These are phyloP conservation scores for Hymenoscyphus fraxineus DNA, from an alignment of 2,329 filamentous ascomycete genomes.

Conservation along the genomic window DNA sequence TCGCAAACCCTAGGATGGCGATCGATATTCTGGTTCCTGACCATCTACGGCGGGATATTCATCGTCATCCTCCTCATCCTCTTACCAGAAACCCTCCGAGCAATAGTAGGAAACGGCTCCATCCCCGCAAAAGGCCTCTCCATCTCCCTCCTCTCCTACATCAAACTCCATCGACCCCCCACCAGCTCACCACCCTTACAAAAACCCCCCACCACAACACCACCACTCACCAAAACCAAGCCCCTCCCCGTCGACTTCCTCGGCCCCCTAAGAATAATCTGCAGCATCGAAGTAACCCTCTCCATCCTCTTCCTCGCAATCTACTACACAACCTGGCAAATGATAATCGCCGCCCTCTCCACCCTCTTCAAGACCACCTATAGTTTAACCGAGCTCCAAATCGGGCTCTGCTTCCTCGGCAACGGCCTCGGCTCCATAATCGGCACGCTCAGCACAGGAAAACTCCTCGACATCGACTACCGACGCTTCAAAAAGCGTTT, in stretches of 20 bases:
- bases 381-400: constrained; percentile 25
- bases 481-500: constrained; percentile 39
- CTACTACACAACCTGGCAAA: constrained; percentile 31
- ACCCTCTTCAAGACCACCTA: constrained; percentile 28
- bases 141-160: constrained; percentile 6
- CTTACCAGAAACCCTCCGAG: constrained; percentile 42
- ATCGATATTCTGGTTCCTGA: constrained; percentile 38
- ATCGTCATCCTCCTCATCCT: constrained; percentile 39
- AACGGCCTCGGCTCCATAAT: constrained; percentile 46
- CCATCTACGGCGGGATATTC: constrained; percentile 35
- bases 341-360: constrained; percentile 28
- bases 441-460: constrained; percentile 46
- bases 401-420: constrained; percentile 35
- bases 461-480: constrained; percentile 65
- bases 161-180: constrained; percentile 2
- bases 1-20: constrained; percentile 33
- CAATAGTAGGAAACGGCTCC: constrained; percentile 39
- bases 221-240: constrained; percentile 16
- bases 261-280: constrained; percentile 42
- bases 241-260: constrained; percentile 36
- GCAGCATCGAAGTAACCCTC: constrained; percentile 26
- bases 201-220: neutral
- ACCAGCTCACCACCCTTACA: neutral
- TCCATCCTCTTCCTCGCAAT: constrained; percentile 28
- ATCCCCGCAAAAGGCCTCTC: constrained; percentile 16